Base-by-base conservation (phyloP, 148 eudicot genomes). In the Camellia sinensis region DNA sequence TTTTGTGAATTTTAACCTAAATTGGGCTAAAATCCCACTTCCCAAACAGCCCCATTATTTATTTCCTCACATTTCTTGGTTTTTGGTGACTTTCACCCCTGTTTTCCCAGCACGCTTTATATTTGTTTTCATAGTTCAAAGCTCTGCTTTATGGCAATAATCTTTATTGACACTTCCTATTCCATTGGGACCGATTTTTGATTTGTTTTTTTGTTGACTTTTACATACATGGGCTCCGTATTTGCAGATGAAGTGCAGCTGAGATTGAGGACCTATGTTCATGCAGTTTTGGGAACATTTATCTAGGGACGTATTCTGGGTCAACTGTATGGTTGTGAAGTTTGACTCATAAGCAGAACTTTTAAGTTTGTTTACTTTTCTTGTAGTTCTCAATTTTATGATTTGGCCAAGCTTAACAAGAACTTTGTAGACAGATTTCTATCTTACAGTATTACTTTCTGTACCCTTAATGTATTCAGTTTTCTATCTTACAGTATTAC, bases 161-260 rank as follows among this genome's bases (percentile, higher is more conserved):
- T 9, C 40, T 46, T 45, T 13, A 18, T 17, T 7, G 40, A 6
- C 5, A 44, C 19, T 62, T 76, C 45, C 8, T 37, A 22, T n/a
- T 73, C 22, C 48, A 10, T 12, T 37, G 46, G 13, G 78, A 45
- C 22, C 44, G 18, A 21, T 14, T 37, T 15, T 64, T 14, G 4
- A 17, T 60, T 18, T 64, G 21, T 63, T 43, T 10, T 45, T 10
- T 21, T 76, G 54, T 64, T 63, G 41, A 4, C 71, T 15, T 53
- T 63, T 29, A 50, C 50, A 48, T 3, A 6, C 60, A 64, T 80
- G 54, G 73, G 78, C 75, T 70, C 65, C 75, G 41, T 64, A 22
- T 64, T 72, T 74, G 82, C 82, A 80, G 82, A 73, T 80, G 67
- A 79, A 79, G 67, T 43, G 64, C 73, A 65, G 78, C 73, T 65